phyloP scores from a whole-genome alignment of 1,139 yeast genomes.

The Debaryomyces sp. region DNA sequence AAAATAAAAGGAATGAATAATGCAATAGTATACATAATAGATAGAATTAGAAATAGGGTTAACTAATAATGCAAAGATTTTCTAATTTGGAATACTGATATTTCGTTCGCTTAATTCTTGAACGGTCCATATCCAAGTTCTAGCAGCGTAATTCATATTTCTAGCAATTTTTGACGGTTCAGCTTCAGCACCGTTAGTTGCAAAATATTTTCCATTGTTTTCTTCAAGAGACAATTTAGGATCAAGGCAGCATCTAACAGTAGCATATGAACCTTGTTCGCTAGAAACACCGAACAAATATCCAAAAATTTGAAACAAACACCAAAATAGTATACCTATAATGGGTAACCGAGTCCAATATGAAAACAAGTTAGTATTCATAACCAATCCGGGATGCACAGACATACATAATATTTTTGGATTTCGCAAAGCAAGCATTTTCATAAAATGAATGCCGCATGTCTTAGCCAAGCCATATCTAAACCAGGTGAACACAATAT shows the following conservation, averaged over 20 bases:
- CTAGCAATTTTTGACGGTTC: slow-evolving; percentile 58
- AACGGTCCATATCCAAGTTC: slow-evolving; percentile 86
- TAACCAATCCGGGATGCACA: slow-evolving; percentile 85
- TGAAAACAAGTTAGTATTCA: slow-evolving; percentile 73
- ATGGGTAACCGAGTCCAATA: slow-evolving; percentile 81
- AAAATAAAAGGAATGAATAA: not conserved
- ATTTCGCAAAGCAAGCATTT: slow-evolving; percentile 63
- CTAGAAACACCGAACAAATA: slow-evolving; percentile 68
- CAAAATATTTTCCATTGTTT: slow-evolving; percentile 37
- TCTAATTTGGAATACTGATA: slow-evolving; percentile 22
- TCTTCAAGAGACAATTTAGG: slow-evolving; percentile 41
- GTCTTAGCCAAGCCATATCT: slow-evolving; percentile 81
- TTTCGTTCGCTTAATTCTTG: slow-evolving; percentile 57
- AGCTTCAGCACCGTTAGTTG: slow-evolving; percentile 36
- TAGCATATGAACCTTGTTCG: slow-evolving; percentile 72
- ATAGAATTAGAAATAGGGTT: slow-evolving; percentile 3
- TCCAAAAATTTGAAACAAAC: slow-evolving; percentile 68
- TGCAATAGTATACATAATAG: not conserved
- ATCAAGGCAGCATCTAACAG: slow-evolving; percentile 66
- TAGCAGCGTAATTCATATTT: slow-evolving; percentile 63
- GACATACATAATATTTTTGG: slow-evolving; percentile 67
- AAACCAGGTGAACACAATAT: slow-evolving; percentile 72
- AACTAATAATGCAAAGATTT: slow-evolving; percentile 3
- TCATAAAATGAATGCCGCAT: slow-evolving; percentile 75
- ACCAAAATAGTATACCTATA: slow-evolving; percentile 72